Conservation (phyloP, 1,284 basidiomycete genomes). For the Fomitopsis schrenkii region DNA sequence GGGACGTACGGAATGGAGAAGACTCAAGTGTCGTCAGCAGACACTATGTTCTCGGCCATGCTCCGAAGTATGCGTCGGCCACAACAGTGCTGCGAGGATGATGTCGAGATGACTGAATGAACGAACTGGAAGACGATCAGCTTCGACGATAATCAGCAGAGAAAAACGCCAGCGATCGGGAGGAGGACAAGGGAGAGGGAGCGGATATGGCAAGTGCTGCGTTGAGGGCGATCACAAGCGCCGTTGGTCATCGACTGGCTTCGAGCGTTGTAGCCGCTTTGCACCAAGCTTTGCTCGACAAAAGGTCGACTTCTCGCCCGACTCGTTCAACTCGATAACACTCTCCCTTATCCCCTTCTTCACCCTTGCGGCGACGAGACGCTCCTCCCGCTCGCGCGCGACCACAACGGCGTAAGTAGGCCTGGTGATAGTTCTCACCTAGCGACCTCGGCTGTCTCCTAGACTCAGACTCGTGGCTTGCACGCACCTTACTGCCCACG, state of each 20-base stretch:
- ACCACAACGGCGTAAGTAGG: slow-evolving; percentile 13
- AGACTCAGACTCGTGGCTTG: slow-evolving; percentile 34
- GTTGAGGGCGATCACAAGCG: background rate
- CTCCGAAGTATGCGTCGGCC: background rate
- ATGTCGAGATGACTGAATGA: background rate
- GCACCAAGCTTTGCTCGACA: background rate
- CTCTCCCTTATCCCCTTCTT: slow-evolving; percentile 1
- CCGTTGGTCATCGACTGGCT: background rate
- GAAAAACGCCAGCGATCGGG: background rate
- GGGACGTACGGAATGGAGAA: too few species aligned
- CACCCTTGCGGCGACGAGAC: slow-evolving; percentile 4
- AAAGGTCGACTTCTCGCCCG: background rate
- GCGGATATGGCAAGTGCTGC: background rate
- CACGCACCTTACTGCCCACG: slow-evolving; percentile 29
- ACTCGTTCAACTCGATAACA: slow-evolving; percentile 4
- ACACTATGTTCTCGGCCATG: background rate
- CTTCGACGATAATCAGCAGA: background rate
- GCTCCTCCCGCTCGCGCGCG: background rate
- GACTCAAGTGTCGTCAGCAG: too few species aligned
- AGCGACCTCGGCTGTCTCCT: slow-evolving; percentile 22
- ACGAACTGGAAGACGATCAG: background rate
- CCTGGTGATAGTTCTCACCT: slow-evolving; percentile 22
- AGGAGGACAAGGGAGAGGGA: background rate
- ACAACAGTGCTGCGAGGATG: background rate
- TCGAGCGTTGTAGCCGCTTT: background rate